Conservation (phyloP, 352 stramenopile species). For the Aphanomyces cochlioides region DNA sequence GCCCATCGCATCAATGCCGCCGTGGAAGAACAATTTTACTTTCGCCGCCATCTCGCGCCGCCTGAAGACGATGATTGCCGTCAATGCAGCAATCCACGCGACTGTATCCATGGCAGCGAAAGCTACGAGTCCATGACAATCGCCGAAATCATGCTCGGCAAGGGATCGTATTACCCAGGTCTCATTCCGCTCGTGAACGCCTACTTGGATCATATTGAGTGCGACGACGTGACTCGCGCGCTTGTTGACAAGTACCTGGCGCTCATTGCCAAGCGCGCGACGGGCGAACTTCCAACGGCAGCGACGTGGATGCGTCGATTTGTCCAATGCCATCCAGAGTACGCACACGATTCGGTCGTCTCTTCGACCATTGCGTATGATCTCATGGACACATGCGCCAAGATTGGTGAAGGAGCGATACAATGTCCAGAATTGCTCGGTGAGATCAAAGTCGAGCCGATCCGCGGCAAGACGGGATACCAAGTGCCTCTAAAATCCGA, state of each 20-base stretch:
- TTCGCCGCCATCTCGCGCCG: conserved; percentile 93
- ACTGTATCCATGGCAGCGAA: conserved; percentile 28
- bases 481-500: conserved; percentile 91
- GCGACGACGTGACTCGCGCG: conserved; percentile 86
- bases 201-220: conserved; percentile 97
- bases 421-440: conserved; percentile 91
- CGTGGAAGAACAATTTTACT: conserved; percentile 96
- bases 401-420: conserved; percentile 92
- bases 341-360: conserved; percentile 92
- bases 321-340: conserved; percentile 91
- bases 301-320: conserved; percentile 97
- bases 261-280: conserved; percentile 93
- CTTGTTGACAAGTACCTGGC: conserved; percentile 74
- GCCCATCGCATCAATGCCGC: conserved; percentile 95
- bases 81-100: conserved; percentile 37
- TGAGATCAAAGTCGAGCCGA: conserved; percentile 89
- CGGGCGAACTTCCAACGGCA: conserved; percentile 93
- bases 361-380: conserved; percentile 88
- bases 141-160: conserved; percentile 94
- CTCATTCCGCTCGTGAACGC: conserved; percentile 95
- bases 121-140: conserved; percentile 95
- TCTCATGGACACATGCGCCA: conserved; percentile 92
- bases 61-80: conserved; percentile 54
- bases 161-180: conserved; percentile 95
- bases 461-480: conserved; percentile 88